Evolutionary conservation across 169 alveolate genomes (phyloP).

Genomic region (Babesia bovis): DNA sequence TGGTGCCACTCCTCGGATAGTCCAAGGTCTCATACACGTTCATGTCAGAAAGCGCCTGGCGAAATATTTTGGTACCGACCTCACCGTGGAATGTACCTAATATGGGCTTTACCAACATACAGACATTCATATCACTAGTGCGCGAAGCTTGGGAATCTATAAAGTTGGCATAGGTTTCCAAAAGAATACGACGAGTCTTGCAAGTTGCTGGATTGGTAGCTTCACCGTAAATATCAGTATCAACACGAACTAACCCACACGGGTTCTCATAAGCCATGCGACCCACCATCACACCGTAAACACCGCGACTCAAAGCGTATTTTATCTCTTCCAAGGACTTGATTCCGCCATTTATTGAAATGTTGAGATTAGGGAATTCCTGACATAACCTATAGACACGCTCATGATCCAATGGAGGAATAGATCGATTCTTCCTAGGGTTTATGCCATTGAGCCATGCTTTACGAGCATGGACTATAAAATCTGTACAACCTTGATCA

Average conservation of each 20-base stretch:
- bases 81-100: constrained; percentile 80
- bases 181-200: constrained; percentile 71
- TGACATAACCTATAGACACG: constrained; percentile 85
- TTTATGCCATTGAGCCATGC: constrained; percentile 91
- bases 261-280: constrained; percentile 83
- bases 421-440: constrained; percentile 90
- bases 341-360: constrained; percentile 93
- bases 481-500: constrained; percentile 85
- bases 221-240: constrained; percentile 71
- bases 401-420: constrained; percentile 90
- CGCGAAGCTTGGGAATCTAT: constrained; percentile 52
- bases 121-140: constrained; percentile 34
- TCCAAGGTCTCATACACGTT: constrained; percentile 35
- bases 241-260: constrained; percentile 73
- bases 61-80: constrained; percentile 70
- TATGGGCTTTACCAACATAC: constrained; percentile 76
- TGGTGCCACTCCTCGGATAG: constrained; percentile 44
- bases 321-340: constrained; percentile 72
- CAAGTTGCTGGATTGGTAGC: constrained; percentile 49
- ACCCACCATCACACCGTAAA: constrained; percentile 85
- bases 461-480: constrained; percentile 93
- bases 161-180: constrained; percentile 70
- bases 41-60: constrained; percentile 64
- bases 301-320: constrained; percentile 61
- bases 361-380: constrained; percentile 87